Percentiles rank a stretch among this genome's conserved stretches.
phyloP scores from a whole-genome alignment of 2,329 filamentous ascomycete genomes.

The Elsinoe perseae region DNA sequence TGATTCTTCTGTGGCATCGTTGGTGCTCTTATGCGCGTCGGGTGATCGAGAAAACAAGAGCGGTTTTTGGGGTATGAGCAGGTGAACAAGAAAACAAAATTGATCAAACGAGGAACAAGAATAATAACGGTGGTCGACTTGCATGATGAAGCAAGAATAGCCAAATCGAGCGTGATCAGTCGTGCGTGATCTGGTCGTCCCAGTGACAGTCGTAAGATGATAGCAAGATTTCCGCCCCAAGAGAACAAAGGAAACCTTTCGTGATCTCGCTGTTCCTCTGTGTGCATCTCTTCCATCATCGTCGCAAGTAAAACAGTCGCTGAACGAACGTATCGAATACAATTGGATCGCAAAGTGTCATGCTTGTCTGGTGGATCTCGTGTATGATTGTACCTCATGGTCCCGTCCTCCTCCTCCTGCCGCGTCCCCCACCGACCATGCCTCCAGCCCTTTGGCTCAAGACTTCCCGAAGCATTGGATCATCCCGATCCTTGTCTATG shows the following conservation, averaged over 20 bases:
- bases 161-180: neutral
- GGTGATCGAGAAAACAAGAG: neutral
- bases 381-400: conserved; percentile 22
- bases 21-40: neutral
- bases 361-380: neutral
- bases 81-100: neutral
- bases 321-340: conserved; percentile 10
- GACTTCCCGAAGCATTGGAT: conserved; percentile 71
- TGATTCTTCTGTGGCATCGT: neutral
- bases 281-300: neutral
- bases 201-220: neutral
- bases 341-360: neutral
- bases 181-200: neutral
- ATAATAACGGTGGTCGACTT: neutral
- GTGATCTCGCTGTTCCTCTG: neutral
- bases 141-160: neutral
- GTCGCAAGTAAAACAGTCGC: neutral
- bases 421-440: conserved; percentile 53
- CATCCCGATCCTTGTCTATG: conserved; percentile 80
- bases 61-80: conserved; percentile 10
- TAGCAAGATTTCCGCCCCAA: neutral
- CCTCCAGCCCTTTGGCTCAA: conserved; percentile 80
- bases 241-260: neutral
- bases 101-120: neutral
- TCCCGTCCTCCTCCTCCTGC: conserved; percentile 61